These are phyloP conservation scores for Trichosanthes truncata DNA, from an alignment of 306 rosid genomes.

Conservation along the genomic window DNA sequence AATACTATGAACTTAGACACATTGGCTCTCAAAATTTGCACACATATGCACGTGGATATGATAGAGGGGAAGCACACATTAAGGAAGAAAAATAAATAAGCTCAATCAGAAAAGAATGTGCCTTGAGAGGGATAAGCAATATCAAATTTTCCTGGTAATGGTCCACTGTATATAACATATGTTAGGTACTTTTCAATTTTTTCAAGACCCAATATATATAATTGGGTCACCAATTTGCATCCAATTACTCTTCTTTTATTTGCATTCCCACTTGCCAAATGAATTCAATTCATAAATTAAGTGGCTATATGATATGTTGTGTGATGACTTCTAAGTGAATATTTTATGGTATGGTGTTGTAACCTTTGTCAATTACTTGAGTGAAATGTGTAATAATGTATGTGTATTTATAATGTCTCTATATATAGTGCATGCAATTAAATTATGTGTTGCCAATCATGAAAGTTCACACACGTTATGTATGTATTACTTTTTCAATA, in stretches of 20 bases:
- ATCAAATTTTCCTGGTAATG: background rate
- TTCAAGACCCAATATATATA: background rate
- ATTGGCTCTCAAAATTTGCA: background rate
- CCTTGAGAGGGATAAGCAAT: background rate
- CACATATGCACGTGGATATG: background rate
- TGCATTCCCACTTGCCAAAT: background rate
- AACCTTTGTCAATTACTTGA: background rate
- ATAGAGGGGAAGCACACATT: background rate
- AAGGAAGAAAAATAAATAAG: background rate
- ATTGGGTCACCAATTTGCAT: background rate
- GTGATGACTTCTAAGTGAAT: background rate
- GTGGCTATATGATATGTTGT: background rate
- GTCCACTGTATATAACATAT: background rate
- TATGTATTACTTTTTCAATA: too few species aligned
- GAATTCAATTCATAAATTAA: background rate
- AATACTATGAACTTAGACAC: slow-evolving; percentile 1
- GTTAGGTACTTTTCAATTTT: slow-evolving; percentile 4
- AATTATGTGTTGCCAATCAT: background rate
- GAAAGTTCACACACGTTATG: background rate
- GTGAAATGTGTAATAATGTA: background rate
- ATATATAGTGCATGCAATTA: background rate
- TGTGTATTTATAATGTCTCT: background rate
- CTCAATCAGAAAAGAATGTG: background rate
- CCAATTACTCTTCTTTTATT: background rate
- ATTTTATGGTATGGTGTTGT: background rate